Evolutionary conservation across 176 grass and related monocot species (phyloP), one percentile per base, ranked within the genome.

Genomic region (Cenchrus americanus): DNA sequence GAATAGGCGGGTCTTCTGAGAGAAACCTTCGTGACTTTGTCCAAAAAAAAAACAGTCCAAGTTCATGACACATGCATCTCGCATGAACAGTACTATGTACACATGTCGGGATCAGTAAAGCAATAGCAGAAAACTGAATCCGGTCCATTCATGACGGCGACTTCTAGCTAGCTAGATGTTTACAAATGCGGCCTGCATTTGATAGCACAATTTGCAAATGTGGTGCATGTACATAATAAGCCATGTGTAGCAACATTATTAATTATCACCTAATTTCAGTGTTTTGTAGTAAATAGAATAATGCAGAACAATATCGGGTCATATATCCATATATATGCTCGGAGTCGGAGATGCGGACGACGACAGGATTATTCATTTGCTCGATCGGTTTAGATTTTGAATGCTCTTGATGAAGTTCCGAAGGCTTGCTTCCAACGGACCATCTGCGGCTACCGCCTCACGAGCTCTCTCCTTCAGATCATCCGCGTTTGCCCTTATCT

Each of bases 1-100:
- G 17, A 1, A 65, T 11, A 44, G 75, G n/a, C 13, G 10, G 15
- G 3, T 13, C 52, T 21, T 63, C 75, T 1, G 65, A 90, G 34
- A 86, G 47, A 34, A 86, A 66, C 21, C 78, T 88, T 27, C 54
- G 14, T 26, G 53, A 58, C 4, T 87, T 87, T 37, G 42, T 77
- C 12, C n/a, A n/a, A n/a, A n/a, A n/a, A n/a, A n/a, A 62, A 80
- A 50, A 22, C 68, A 64, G 62, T 86, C 57, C 23, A 52, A 26
- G 23, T 22, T 14, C 30, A 5, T 44, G 55, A 23, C 21, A 7
- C 19, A n/a, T n/a, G n/a, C n/a, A 21, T 14, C 14, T 51, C 30
- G 46, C 2, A 7, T 23, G 42, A 23, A 13, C 43, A 9, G 4
- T 61, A n/a, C n/a, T n/a, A n/a, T 23, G 27, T 30, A 30, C 27